Evolutionary conservation across 2,329 filamentous ascomycete species (phyloP).

Genomic region (Sarocladiaceae sp.): DNA sequence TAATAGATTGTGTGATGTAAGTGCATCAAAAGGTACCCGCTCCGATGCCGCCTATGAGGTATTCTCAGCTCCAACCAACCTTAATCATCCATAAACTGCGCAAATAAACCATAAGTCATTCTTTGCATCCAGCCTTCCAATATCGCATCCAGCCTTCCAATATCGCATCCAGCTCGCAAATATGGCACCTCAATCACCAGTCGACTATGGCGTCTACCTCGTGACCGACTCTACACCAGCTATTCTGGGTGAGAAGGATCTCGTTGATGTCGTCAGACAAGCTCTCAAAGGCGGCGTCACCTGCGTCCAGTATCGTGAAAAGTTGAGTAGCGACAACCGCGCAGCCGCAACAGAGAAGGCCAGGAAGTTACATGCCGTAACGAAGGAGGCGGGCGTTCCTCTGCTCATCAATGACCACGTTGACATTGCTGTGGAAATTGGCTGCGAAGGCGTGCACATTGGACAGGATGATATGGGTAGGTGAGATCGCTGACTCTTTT

Average conservation of each 20-base stretch:
- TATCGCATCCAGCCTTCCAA: no score
- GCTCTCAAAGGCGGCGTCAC: constrained; percentile 78
- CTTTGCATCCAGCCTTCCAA: no score
- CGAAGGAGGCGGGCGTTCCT: constrained; percentile 64
- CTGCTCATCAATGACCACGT: constrained; percentile 91
- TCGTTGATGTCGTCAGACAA: constrained; percentile 69
- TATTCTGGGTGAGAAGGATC: constrained; percentile 68
- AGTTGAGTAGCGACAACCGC: constrained; percentile 63
- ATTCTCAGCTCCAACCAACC: neutral
- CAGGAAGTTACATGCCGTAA: constrained; percentile 66
- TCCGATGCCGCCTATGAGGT: neutral
- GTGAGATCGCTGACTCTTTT: constrained; percentile 16
- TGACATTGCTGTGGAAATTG: constrained; percentile 80
- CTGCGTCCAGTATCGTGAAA: constrained; percentile 88
- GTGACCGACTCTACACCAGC: constrained; percentile 90
- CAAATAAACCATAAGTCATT: neutral
- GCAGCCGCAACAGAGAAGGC: constrained; percentile 67
- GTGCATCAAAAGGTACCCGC: constrained; percentile 4
- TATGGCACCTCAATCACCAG: constrained; percentile 32
- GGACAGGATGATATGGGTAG: constrained; percentile 89
- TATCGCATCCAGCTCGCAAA: neutral
- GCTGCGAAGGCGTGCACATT: constrained; percentile 88
- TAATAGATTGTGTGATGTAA: constrained; percentile 1
- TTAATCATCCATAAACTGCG: constrained; percentile 1
- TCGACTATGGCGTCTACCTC: constrained; percentile 81